phyloP scores from a whole-genome alignment of 352 stramenopile genomes.

The Phytopythium aichiense region DNA sequence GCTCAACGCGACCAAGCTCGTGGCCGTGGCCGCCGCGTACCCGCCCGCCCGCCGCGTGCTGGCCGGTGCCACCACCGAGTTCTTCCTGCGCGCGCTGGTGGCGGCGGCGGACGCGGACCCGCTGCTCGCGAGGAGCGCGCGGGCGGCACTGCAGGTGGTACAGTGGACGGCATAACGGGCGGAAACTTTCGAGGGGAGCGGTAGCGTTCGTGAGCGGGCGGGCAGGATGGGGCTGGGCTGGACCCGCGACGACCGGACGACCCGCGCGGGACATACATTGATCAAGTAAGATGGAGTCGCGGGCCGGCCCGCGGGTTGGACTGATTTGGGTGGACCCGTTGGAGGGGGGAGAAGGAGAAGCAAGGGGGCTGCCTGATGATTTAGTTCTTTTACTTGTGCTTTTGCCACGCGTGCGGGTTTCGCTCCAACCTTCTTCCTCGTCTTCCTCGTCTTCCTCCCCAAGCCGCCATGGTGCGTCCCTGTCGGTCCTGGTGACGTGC shows the following conservation, averaged over 20 bases:
- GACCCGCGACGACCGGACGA: not conserved
- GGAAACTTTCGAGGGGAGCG: not conserved
- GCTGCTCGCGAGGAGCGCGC: constrained; percentile 54
- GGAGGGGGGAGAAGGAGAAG: not conserved
- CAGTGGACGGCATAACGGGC: constrained; percentile 47
- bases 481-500: not conserved
- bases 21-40: constrained; percentile 54
- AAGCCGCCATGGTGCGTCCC: constrained; percentile 18
- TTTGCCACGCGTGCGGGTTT: constrained; percentile 24
- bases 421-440: constrained; percentile 5
- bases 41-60: constrained; percentile 44
- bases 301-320: not conserved
- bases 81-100: constrained; percentile 40
- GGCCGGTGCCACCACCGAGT: constrained; percentile 46
- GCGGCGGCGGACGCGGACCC: constrained; percentile 34
- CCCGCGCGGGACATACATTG: constrained; percentile 16
- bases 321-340: not conserved
- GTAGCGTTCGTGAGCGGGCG: not conserved
- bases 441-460: constrained; percentile 4
- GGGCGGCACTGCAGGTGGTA: constrained; percentile 43
- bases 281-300: constrained; percentile 4
- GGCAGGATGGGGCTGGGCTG: not conserved
- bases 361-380: not conserved
- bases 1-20: constrained; percentile 63
- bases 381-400: constrained; percentile 17